Percentiles rank a stretch among this genome's conserved stretches.
Evolutionary conservation across 768 basidiomycete species (phyloP).

Genomic region (Saitozyma podzolica): DNA sequence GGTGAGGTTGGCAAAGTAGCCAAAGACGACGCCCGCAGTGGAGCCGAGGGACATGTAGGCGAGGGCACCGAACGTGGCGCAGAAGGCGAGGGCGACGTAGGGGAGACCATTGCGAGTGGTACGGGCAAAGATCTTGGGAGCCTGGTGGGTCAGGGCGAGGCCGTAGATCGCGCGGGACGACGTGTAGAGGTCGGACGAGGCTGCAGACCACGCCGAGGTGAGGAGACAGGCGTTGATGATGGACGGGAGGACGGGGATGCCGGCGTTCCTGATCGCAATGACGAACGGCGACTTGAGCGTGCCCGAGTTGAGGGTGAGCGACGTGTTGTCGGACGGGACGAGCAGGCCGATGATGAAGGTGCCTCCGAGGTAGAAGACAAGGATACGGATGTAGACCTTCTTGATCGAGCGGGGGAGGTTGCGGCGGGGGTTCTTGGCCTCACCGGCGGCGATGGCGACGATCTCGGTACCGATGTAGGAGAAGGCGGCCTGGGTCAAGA

Average conservation of each 20-base stretch:
- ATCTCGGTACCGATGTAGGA: conserved; percentile 88
- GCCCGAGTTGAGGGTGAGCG: conserved; percentile 49
- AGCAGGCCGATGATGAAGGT: conserved; percentile 45
- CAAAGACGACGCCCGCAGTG: conserved; percentile 72
- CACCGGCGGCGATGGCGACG: conserved; percentile 60
- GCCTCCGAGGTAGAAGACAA: conserved; percentile 61
- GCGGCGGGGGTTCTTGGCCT: conserved; percentile 74
- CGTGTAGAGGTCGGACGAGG: conserved; percentile 84
- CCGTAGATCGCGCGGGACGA: conserved; percentile 77
- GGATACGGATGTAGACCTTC: conserved; percentile 71
- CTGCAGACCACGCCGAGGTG: conserved; percentile 90
- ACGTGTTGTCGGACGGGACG: conserved; percentile 32
- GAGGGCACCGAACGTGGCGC: conserved; percentile 61
- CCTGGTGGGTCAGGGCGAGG: conserved; percentile 74
- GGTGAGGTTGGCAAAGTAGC: conserved; percentile 73
- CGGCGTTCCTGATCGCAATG: conserved; percentile 70
- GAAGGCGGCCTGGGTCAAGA: conserved; percentile 83
- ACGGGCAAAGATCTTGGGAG: conserved; percentile 72
- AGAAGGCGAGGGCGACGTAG: conserved; percentile 68
- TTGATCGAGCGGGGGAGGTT: conserved; percentile 69
- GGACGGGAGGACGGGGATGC: conserved; percentile 81
- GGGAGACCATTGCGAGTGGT: conserved; percentile 76
- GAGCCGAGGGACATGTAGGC: conserved; percentile 75
- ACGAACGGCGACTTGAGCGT: conserved; percentile 84
- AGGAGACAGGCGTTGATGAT: conserved; percentile 65